Conservation (phyloP, 2,329 filamentous ascomycete genomes). For the Colletotrichum lini region DNA sequence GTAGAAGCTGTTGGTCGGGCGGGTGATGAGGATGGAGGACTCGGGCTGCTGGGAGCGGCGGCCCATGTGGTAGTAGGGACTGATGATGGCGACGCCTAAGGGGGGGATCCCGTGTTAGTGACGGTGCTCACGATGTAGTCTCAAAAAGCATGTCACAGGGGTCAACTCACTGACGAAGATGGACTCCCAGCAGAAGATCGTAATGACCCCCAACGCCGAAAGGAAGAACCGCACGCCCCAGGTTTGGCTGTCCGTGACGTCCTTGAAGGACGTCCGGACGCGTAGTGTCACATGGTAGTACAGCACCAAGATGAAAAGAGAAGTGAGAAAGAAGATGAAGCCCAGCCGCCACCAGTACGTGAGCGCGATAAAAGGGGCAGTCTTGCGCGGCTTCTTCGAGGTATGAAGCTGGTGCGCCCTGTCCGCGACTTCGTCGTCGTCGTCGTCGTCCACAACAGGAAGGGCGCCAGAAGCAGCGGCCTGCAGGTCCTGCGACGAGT, state of each 20-base stretch:
- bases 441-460: neutral
- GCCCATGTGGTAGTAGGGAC: slow-evolving; percentile 60
- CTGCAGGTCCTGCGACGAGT: slow-evolving; percentile 44
- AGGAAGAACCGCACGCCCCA: slow-evolving; percentile 61
- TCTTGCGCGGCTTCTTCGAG: slow-evolving; percentile 10
- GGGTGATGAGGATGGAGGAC: slow-evolving; percentile 57
- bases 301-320: slow-evolving; percentile 54
- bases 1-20: slow-evolving; percentile 61
- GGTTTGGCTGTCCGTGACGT: slow-evolving; percentile 55
- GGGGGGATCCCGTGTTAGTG: neutral
- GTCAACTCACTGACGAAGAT: slow-evolving; percentile 55
- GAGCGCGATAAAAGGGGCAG: slow-evolving; percentile 53
- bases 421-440: neutral
- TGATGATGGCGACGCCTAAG: slow-evolving; percentile 61
- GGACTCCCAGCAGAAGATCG: slow-evolving; percentile 58
- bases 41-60: slow-evolving; percentile 51
- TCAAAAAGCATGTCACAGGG: neutral
- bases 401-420: neutral
- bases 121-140: neutral
- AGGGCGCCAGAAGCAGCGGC: slow-evolving; percentile 24
- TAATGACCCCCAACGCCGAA: slow-evolving; percentile 56
- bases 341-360: slow-evolving; percentile 52
- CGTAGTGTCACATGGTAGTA: slow-evolving; percentile 54
- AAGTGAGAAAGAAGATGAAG: slow-evolving; percentile 52
- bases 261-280: slow-evolving; percentile 47